Evolutionary conservation across 441 rosid species (phyloP).

Genomic region (Macaranga tanarius): DNA sequence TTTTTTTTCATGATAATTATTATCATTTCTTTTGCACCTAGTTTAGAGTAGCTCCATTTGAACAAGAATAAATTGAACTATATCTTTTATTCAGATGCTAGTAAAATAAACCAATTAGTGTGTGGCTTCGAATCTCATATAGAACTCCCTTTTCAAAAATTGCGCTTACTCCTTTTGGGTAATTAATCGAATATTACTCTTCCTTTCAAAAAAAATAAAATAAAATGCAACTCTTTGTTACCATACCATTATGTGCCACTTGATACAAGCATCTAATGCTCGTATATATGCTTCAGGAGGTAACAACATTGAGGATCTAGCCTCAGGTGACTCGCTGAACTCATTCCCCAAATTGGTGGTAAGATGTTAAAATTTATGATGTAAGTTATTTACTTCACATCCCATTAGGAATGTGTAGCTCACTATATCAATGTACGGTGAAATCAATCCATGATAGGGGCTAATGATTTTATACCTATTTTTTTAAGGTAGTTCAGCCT

Average conservation of each 20-base stretch:
- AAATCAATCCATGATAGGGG: not conserved
- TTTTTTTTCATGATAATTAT: constrained; percentile 10
- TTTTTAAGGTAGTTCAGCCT: not conserved
- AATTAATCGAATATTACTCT: constrained; percentile 24
- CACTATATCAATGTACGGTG: not conserved
- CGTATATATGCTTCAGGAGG: constrained; percentile 48
- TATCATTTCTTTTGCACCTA: constrained; percentile 33
- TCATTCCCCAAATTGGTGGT: constrained; percentile 73
- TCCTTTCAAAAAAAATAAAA: too few species aligned
- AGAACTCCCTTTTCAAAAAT: constrained; percentile 56
- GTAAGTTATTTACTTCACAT: not conserved
- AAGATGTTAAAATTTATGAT: constrained; percentile 47
- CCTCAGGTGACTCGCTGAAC: constrained; percentile 65
- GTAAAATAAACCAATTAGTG: constrained; percentile 26
- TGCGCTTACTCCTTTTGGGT: constrained; percentile 91
- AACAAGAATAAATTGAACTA: constrained; percentile 68
- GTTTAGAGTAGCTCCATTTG: constrained; percentile 87
- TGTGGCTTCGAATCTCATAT: constrained; percentile 33
- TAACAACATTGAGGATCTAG: constrained; percentile 60
- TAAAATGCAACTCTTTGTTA: constrained; percentile 13
- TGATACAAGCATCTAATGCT: constrained; percentile 13
- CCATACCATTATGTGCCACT: constrained; percentile 1
- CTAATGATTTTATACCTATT: not conserved
- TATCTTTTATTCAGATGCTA: constrained; percentile 52
- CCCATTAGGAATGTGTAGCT: not conserved